Evolutionary conservation across 768 basidiomycete genomes (phyloP).

Genomic region (Lactifluus piperatus): DNA sequence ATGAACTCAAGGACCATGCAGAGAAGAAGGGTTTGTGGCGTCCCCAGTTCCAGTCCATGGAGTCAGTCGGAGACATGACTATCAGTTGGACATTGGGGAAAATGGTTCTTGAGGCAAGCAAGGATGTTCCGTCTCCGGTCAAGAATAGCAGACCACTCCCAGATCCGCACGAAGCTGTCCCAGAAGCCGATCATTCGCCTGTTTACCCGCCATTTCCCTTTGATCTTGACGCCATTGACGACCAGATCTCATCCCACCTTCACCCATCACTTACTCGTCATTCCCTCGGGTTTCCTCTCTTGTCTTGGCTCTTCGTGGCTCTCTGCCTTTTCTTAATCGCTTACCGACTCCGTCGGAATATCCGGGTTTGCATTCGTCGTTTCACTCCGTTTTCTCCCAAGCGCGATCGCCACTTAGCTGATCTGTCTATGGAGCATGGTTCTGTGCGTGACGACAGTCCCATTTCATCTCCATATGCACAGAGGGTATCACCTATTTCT

Average conservation of each 20-base stretch:
- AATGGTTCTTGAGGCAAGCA: conserved; percentile 97
- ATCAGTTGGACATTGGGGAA: conserved; percentile 98
- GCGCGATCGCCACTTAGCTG: conserved; percentile 23
- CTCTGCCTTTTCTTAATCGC: conserved; percentile 35
- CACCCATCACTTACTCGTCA: conserved; percentile 52
- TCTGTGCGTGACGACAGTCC: conserved; percentile 2
- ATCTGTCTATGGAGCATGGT: conserved; percentile 28
- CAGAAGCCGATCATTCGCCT: conserved; percentile 41
- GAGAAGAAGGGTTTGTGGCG: conserved; percentile 72
- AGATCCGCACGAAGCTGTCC: conserved; percentile 38
- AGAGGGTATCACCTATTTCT: neutral
- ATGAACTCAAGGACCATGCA: conserved; percentile 68
- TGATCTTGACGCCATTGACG: conserved; percentile 51
- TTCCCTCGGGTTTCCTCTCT: conserved; percentile 64
- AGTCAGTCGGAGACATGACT: conserved; percentile 86
- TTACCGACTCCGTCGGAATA: conserved; percentile 50
- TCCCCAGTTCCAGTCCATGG: conserved; percentile 87
- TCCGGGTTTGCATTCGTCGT: conserved; percentile 36
- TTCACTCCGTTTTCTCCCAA: conserved; percentile 13
- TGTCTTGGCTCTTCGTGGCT: conserved; percentile 44
- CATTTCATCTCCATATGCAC: conserved; percentile 3
- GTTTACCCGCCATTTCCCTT: conserved; percentile 50
- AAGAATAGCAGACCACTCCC: conserved; percentile 47
- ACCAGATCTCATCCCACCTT: conserved; percentile 56
- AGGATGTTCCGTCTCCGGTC: conserved; percentile 52